A percentile compares a stretch with the other conserved stretches of the same genome.
Conservation (phyloP, 1,284 basidiomycete species). For the Apiotrichum porosum region DNA sequence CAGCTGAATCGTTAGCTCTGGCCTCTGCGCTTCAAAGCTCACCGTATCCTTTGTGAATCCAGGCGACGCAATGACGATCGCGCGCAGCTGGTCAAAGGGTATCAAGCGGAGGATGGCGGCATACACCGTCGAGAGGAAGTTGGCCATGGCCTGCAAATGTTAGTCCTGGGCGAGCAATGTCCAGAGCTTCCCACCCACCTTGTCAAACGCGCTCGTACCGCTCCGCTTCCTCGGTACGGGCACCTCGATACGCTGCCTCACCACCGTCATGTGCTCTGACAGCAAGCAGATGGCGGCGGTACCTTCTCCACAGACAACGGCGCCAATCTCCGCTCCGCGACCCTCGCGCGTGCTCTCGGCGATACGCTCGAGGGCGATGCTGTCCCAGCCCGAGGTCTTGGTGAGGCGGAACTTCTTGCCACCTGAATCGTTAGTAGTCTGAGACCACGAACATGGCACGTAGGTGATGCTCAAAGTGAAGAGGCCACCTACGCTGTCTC, state of each 20-base stretch:
- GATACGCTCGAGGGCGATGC: slow-evolving; percentile 73
- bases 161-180: not conserved
- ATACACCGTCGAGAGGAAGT: slow-evolving; percentile 81
- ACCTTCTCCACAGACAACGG: slow-evolving; percentile 92
- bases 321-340: slow-evolving; percentile 90
- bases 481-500: too few species aligned
- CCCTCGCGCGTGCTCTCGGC: slow-evolving; percentile 87
- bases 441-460: too few species aligned
- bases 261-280: slow-evolving; percentile 93
- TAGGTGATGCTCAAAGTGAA: too few species aligned
- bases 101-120: slow-evolving; percentile 85
- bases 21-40: slow-evolving; percentile 10
- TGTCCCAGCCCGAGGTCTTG: slow-evolving; percentile 85
- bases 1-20: slow-evolving; percentile 27
- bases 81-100: slow-evolving; percentile 73
- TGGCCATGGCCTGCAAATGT: slow-evolving; percentile 58
- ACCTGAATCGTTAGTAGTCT: not conserved
- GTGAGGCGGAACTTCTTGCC: slow-evolving; percentile 64
- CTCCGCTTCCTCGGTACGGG: slow-evolving; percentile 88
- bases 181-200: slow-evolving; percentile 48
- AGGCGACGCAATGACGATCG: slow-evolving; percentile 92
- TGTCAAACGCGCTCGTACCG: slow-evolving; percentile 77
- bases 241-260: slow-evolving; percentile 85
- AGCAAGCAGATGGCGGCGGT: slow-evolving; percentile 89
- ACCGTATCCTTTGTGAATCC: slow-evolving; percentile 92